Evolutionary conservation across 2,329 filamentous ascomycete species (phyloP).

Genomic region (Fusarium veterinarium): DNA sequence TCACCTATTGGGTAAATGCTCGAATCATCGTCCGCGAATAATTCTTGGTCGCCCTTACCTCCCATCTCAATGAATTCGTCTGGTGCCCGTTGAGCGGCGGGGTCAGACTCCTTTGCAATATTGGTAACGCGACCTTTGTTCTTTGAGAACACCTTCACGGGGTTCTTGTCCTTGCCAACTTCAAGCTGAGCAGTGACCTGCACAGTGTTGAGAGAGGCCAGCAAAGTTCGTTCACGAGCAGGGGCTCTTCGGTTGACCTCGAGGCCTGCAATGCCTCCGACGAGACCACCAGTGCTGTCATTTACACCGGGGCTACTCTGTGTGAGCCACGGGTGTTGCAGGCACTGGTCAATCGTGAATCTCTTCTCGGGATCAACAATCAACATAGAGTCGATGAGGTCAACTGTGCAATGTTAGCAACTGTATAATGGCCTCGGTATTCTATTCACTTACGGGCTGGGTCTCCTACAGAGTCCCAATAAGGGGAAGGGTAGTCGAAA

Average conservation of each 20-base stretch:
- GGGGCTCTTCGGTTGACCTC: conserved; percentile 87
- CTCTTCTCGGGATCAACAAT: conserved; percentile 86
- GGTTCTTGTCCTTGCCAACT: conserved; percentile 64
- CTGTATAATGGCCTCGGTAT: neutral
- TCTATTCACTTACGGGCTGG: conserved; percentile 68
- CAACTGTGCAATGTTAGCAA: conserved; percentile 60
- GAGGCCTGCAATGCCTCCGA: conserved; percentile 83
- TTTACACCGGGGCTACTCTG: conserved; percentile 69
- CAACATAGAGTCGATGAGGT: conserved; percentile 95
- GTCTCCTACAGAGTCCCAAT: conserved; percentile 76
- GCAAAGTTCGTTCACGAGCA: conserved; percentile 83
- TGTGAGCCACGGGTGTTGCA: conserved; percentile 91
- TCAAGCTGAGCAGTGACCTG: conserved; percentile 65
- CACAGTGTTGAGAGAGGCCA: conserved; percentile 84
- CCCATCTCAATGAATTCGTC: conserved; percentile 87
- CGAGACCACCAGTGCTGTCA: conserved; percentile 92
- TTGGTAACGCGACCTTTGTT: conserved; percentile 62
- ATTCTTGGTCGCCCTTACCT: conserved; percentile 82
- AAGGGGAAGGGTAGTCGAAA: conserved; percentile 96
- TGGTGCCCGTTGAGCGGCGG: conserved; percentile 73
- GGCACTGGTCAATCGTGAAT: conserved; percentile 89
- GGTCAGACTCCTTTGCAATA: conserved; percentile 69
- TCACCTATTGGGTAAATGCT: conserved; percentile 61
- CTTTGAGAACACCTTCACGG: conserved; percentile 81
- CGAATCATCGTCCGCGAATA: conserved; percentile 74